These are phyloP conservation scores for Cyclostephanos invisitatus DNA, from an alignment of 108 stramenopile species.

Conservation along the genomic window DNA sequence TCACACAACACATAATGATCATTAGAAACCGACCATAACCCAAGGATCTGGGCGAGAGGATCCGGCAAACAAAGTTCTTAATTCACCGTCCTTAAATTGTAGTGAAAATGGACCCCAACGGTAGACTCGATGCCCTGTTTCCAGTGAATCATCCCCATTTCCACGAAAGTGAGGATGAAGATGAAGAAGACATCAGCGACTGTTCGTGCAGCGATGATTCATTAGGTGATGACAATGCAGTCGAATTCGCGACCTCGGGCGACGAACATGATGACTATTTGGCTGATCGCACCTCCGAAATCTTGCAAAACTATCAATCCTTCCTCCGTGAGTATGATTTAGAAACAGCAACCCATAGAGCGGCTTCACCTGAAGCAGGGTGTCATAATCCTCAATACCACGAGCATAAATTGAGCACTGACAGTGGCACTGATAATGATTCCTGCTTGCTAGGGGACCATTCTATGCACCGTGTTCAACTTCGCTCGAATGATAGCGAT, in stretches of 20 bases:
- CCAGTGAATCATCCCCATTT: background rate
- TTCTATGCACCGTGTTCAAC: background rate
- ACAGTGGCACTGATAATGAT: background rate
- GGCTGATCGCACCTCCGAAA: conserved; percentile 3
- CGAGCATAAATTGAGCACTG: background rate
- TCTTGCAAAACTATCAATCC: background rate
- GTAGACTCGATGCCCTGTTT: background rate
- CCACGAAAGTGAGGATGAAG: background rate
- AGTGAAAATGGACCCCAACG: background rate
- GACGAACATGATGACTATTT: background rate
- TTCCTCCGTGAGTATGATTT: background rate
- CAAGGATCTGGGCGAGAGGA: no score
- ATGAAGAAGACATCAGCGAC: background rate
- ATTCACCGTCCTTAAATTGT: background rate
- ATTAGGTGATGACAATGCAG: background rate
- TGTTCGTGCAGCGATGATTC: background rate
- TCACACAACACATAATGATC: no score
- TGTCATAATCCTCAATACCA: background rate
- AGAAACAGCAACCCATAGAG: background rate
- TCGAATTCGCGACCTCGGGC: background rate
- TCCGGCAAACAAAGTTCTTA: background rate
- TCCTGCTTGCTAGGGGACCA: background rate
- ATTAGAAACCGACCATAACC: no score
- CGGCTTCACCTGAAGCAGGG: background rate
- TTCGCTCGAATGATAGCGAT: background rate